Base-by-base conservation (phyloP, 192 early-diverging fungal species). In the Gamsiella multidivaricata region DNA sequence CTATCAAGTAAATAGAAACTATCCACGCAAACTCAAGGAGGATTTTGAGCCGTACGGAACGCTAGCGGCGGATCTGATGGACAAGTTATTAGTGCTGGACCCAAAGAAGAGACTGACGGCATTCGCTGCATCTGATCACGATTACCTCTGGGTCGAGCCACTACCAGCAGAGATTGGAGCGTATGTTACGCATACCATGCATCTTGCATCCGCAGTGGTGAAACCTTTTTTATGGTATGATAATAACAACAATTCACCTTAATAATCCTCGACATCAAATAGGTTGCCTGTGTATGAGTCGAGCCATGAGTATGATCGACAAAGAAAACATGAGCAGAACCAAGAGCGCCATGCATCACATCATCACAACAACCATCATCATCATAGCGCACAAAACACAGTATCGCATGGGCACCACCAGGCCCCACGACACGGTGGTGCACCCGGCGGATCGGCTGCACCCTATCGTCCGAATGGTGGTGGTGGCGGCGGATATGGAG, bases 241-340 rank as follows among this genome's bases (percentile, higher is more conserved):
- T n/a, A n/a, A n/a, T n/a, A n/a, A n/a, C n/a, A n/a, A n/a, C n/a
- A n/a, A n/a, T n/a, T n/a, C n/a, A n/a, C n/a, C n/a, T n/a, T n/a
- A n/a, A n/a, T n/a, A n/a, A n/a, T n/a, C n/a, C n/a, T n/a, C n/a
- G n/a, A n/a, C n/a, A n/a, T n/a, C 28, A n/a, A 42, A 37, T 11
- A 54, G 51, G 14, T 23, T 59, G n/a, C 93, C 93, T 8, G 86
- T 84, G 49, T 94, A 92, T 54, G 90, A 92, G 68, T 85, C 93
- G 29, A 90, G 88, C 49, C 93, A 94, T 70, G 93, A 94, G 78
- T 91, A 90, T 66, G 91, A 92, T 65, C 85, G 89, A 22, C 88
- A 78, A 53, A 50, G 65, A 68, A 70, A 83, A 79, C 78, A 70
- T 57, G 58, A 83, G 39, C 51, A 41, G 51, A 65, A 69, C 2